These are phyloP conservation scores for Termitomyces sp. DNA, from an alignment of 768 basidiomycete species.

Conservation along the genomic window DNA sequence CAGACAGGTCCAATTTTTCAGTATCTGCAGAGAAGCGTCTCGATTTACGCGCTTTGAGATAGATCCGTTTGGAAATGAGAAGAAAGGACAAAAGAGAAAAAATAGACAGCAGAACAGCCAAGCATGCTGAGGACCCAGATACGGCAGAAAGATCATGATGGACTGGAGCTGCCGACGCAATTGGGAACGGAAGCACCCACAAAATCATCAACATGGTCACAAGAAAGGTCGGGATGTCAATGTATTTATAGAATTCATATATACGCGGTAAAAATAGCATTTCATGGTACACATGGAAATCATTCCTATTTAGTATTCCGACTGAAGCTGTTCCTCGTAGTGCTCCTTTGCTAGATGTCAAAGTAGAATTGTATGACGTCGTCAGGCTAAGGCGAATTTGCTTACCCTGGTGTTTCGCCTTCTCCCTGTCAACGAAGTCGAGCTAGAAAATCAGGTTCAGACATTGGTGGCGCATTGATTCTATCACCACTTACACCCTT, in stretches of 20 bases:
- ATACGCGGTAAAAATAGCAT: not conserved
- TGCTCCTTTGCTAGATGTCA: conserved; percentile 5
- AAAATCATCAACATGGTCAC: conserved; percentile 4
- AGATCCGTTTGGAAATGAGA: conserved; percentile 21
- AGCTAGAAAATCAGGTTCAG: conserved; percentile 17
- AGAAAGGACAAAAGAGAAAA: conserved; percentile 20
- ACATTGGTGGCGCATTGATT: not conserved
- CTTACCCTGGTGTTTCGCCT: conserved; percentile 23
- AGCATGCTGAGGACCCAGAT: conserved; percentile 15
- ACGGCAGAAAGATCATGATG: conserved; percentile 6
- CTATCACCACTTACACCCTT: conserved; percentile 30
- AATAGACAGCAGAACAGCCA: conserved; percentile 22
- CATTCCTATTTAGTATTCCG: not conserved
- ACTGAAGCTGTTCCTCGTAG: not conserved
- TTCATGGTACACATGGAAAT: not conserved
- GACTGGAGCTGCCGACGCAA: conserved; percentile 8
- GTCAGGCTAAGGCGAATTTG: not conserved
- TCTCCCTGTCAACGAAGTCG: conserved; percentile 23
- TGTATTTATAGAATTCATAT: not conserved
- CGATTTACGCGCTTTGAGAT: conserved; percentile 20
- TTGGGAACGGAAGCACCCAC: not conserved
- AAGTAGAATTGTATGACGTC: not conserved
- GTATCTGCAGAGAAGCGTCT: not conserved
- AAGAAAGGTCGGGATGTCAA: not conserved
- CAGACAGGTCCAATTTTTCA: conserved; percentile 8